phyloP scores from a whole-genome alignment of 768 basidiomycete genomes.

The Leccinum longicurvipes region DNA sequence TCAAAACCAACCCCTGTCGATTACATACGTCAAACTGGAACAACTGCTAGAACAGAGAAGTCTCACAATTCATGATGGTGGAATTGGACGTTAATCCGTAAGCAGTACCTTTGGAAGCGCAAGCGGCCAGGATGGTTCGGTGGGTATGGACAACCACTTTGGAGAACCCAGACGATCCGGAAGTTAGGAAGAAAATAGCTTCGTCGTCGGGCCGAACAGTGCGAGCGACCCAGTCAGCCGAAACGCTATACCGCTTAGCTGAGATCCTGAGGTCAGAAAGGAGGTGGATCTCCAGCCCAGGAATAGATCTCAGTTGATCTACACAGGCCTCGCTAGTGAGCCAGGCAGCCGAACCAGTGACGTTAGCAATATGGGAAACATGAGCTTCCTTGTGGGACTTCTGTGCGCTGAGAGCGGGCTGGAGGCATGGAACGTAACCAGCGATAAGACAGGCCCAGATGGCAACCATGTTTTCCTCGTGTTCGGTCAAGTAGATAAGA shows the following conservation, averaged over 20 bases:
- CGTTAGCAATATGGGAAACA: constrained; percentile 11
- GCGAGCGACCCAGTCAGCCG: constrained; percentile 10
- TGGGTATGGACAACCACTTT: background rate
- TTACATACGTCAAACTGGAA: background rate
- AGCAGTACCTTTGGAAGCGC: background rate
- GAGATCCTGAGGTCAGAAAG: constrained; percentile 17
- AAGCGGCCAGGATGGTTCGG: background rate
- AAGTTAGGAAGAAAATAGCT: background rate
- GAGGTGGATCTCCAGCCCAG: constrained; percentile 16
- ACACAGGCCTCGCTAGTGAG: constrained; percentile 22
- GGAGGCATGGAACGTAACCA: background rate
- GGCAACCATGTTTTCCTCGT: background rate
- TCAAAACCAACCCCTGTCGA: constrained; percentile 37
- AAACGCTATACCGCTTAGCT: constrained; percentile 14
- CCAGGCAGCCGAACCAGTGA: constrained; percentile 19
- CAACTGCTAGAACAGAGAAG: background rate
- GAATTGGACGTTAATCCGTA: background rate
- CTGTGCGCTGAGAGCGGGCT: background rate
- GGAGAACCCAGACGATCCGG: background rate
- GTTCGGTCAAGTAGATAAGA: background rate
- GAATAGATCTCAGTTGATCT: constrained; percentile 7
- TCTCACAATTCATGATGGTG: constrained; percentile 31
- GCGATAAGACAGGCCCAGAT: background rate
- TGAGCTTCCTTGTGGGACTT: background rate
- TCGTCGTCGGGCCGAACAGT: background rate